Conservation (phyloP, 805 yeast genomes). For the Candida coleopterorum region DNA sequence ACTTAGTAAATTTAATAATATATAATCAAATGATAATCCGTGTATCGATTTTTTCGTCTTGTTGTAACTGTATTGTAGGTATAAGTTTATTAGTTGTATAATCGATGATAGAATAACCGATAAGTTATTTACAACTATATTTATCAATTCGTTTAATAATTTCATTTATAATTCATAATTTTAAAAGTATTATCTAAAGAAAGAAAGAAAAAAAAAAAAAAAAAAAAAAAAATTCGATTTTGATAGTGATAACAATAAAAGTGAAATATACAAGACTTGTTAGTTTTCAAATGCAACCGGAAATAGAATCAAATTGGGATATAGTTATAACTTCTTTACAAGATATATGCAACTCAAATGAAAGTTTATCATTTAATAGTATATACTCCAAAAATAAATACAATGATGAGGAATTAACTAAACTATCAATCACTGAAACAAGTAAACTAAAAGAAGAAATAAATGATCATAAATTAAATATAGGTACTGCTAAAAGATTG, state of each 20-base stretch:
- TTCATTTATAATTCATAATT: no score
- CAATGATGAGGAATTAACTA: constrained; percentile 21
- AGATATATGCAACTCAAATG: constrained; percentile 62
- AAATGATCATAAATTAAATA: constrained; percentile 51
- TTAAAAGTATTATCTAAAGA: no score
- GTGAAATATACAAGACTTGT: no score
- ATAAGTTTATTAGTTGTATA: constrained; percentile 6
- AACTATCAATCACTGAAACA: constrained; percentile 35
- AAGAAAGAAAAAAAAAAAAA: no score
- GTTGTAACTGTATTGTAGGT: constrained; percentile 11
- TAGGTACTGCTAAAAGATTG: constrained; percentile 44
- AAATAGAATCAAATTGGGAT: constrained; percentile 65
- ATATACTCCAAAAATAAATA: constrained; percentile 18
- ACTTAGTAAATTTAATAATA: constrained; percentile 3
- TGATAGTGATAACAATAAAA: no score
- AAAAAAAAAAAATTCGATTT: no score
- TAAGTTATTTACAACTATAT: neutral
- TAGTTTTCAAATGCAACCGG: constrained; percentile 12
- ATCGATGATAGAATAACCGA: neutral
- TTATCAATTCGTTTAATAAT: neutral
- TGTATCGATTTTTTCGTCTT: constrained; percentile 14
- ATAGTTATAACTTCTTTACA: constrained; percentile 61
- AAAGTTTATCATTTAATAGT: constrained; percentile 46
- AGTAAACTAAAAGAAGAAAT: constrained; percentile 36
- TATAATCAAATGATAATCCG: constrained; percentile 18